Evolutionary conservation across 1,284 basidiomycete genomes (phyloP), one percentile per base, ranked within the genome.

Genomic region (Trichosporon sp.): DNA sequence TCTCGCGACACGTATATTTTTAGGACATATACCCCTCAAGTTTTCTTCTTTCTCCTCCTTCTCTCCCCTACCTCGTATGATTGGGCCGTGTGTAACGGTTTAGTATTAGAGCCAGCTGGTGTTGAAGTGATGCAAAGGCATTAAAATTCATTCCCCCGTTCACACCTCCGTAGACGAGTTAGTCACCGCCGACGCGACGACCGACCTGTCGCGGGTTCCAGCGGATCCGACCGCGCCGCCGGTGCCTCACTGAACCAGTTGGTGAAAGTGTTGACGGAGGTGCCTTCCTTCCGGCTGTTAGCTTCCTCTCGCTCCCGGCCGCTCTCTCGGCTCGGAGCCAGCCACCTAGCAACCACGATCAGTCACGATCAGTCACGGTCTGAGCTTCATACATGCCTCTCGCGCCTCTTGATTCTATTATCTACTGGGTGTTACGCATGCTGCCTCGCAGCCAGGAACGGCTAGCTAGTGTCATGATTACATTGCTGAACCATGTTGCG

Each of bases 21-120:
- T 63, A 63, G 59, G 59, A 63, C 59, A 63, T 63, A 63, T 63
- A 66, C 65, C 65, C 51, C 65, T 38, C 64, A 65, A 46, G 37
- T 43, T 66, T 66, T 31, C 65, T 43, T 48, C 65, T 66, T 66
- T n/a, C 65, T 26, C 32, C 38, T 40, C 32, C 35, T 37, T 37
- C 46, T 14, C 40, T 66, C 65, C 26, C 65, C 12, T 48, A 48
- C 26, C 26, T 66, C 65, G 31, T 63, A 63, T 35, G 59, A 63
- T 63, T 35, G 59, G 59, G 59, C 59, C 59, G 59, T 63, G 32
- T 63, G 59, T 59, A 59, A 63, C 59, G 59, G 59, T 63, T 63
- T 35, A 63, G 59, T 35, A 63, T 37, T 37, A 63, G 59, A 37
- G 59, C 38, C 38, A 40, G 38, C 32, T n/a, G 59, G 59, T 35